A percentile compares a stretch with the other conserved stretches of the same genome.
phyloP scores from a whole-genome alignment of 169 alveolate species.

The Plasmodium malariae region DNA sequence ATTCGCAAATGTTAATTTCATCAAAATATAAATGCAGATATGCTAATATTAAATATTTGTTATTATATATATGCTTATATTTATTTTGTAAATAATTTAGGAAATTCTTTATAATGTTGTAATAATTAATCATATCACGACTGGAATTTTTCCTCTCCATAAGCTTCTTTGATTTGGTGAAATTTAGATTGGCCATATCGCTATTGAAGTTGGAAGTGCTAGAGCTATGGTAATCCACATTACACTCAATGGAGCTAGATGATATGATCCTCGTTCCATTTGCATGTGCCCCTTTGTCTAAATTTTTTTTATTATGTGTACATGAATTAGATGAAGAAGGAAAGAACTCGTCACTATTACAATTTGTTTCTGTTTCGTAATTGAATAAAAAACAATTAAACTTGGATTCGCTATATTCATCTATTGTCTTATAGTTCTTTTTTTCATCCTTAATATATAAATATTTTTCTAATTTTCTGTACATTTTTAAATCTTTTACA shows the following conservation, averaged over 20 bases:
- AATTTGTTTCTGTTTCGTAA: constrained; percentile 5
- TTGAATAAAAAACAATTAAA: constrained; percentile 42
- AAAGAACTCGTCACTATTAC: not conserved
- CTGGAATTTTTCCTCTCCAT: not conserved
- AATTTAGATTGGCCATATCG: not conserved
- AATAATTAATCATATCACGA: constrained; percentile 7
- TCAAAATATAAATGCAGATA: constrained; percentile 67
- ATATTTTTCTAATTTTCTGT: constrained; percentile 58
- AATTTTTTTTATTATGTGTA: not conserved
- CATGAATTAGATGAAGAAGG: constrained; percentile 2
- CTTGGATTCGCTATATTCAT: constrained; percentile 32
- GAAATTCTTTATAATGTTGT: constrained; percentile 28
- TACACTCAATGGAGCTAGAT: too few relatives aligned
- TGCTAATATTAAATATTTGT: constrained; percentile 32
- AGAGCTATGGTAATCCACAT: too few relatives aligned
- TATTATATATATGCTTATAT: constrained; percentile 68
- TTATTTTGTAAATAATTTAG: constrained; percentile 59
- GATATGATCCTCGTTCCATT: too few relatives aligned
- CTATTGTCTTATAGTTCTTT: not conserved
- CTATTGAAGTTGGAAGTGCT: too few relatives aligned
- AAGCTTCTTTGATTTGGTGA: not conserved
- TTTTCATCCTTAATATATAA: constrained; percentile 42
- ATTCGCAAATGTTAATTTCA: constrained; percentile 40
- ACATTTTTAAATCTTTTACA: constrained; percentile 37
- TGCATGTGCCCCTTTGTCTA: too few relatives aligned